Evolutionary conservation across 768 basidiomycete species (phyloP).

Genomic region (Gymnopilus dilepis): DNA sequence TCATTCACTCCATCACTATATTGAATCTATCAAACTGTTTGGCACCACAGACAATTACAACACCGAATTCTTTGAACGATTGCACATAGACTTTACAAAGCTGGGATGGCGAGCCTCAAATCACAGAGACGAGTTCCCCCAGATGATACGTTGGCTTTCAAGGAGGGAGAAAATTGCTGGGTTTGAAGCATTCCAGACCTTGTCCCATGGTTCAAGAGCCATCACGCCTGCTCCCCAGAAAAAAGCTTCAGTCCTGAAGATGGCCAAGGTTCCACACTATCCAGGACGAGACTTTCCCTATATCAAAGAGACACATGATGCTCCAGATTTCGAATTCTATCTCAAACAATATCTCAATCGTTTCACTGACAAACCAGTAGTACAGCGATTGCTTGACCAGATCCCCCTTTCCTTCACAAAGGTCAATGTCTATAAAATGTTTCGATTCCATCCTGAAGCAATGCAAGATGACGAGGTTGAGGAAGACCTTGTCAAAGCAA

Average conservation of each 20-base stretch:
- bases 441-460: too few species aligned
- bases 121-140: slow-evolving; percentile 28
- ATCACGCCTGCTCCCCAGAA: neutral
- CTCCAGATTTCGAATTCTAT: slow-evolving; percentile 29
- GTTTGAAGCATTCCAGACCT: neutral
- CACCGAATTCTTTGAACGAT: slow-evolving; percentile 36
- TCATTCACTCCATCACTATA: slow-evolving; percentile 24
- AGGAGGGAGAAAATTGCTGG: slow-evolving; percentile 34
- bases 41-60: too few species aligned
- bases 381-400: neutral
- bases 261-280: slow-evolving; percentile 15
- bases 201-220: too few species aligned
- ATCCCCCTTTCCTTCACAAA: slow-evolving; percentile 24
- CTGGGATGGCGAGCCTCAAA: slow-evolving; percentile 32
- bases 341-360: slow-evolving; percentile 31
- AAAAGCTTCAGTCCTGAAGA: slow-evolving; percentile 13
- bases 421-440: slow-evolving; percentile 28
- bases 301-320: slow-evolving; percentile 21
- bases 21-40: slow-evolving; percentile 29
- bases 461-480: slow-evolving; percentile 25
- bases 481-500: slow-evolving; percentile 26
- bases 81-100: slow-evolving; percentile 47
- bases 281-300: slow-evolving; percentile 21
- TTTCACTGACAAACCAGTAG: slow-evolving; percentile 17
- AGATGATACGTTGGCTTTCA: slow-evolving; percentile 35